phyloP scores from a whole-genome alignment of 306 rosid genomes.

The Adenanthera pavonina region DNA sequence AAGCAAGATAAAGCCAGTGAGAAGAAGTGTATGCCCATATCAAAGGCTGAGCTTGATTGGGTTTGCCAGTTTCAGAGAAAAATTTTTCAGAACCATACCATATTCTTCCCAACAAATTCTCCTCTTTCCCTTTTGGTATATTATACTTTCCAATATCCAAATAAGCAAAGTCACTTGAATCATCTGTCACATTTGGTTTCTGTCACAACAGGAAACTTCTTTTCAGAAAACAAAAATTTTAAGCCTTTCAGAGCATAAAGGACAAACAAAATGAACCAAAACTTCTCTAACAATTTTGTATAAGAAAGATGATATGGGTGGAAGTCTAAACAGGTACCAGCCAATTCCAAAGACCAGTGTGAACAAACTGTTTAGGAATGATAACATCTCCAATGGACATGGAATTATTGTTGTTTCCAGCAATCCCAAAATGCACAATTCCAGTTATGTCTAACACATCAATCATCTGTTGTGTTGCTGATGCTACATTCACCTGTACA shows the following conservation, averaged over 20 bases:
- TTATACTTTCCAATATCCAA: too few relatives aligned
- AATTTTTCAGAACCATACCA: constrained; percentile 41
- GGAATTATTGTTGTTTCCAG: constrained; percentile 55
- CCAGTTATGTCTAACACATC: constrained; percentile 54
- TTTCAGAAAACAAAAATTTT: too few relatives aligned
- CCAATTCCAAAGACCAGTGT: constrained; percentile 62
- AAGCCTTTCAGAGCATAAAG: too few relatives aligned
- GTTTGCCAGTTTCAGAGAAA: constrained; percentile 37
- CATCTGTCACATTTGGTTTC: constrained; percentile 45
- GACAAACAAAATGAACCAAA: too few relatives aligned
- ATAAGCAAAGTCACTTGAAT: constrained; percentile 16
- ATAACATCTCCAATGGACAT: constrained; percentile 60
- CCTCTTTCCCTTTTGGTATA: too few relatives aligned
- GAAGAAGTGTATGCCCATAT: constrained; percentile 44
- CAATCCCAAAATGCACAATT: constrained; percentile 58
- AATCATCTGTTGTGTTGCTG: constrained; percentile 58
- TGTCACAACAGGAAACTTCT: neutral
- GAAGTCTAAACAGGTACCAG: constrained; percentile 28
- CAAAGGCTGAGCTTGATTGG: constrained; percentile 33
- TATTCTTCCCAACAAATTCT: neutral
- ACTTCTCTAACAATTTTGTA: too few relatives aligned
- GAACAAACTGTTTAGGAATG: constrained; percentile 48
- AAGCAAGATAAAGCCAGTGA: constrained; percentile 52
- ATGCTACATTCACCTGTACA: constrained; percentile 54
- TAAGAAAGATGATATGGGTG: neutral